Conservation (phyloP, 2,329 filamentous ascomycete genomes). For the Graphilbum sp. region DNA sequence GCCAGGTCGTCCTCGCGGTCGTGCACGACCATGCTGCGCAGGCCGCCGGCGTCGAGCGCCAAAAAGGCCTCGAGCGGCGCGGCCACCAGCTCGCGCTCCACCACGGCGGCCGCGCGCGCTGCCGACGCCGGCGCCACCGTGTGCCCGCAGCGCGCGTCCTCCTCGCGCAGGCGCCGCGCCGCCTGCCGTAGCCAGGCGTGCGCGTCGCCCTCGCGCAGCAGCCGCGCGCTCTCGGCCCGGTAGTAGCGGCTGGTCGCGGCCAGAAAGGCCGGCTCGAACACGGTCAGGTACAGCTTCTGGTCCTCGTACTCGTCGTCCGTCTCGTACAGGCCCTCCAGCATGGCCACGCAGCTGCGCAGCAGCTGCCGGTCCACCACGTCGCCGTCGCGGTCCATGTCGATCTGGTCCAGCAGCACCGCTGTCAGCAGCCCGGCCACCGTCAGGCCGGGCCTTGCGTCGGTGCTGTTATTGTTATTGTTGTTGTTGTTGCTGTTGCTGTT, state of each 20-base stretch:
- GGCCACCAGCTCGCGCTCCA: slow-evolving; percentile 67
- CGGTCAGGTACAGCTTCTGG: slow-evolving; percentile 67
- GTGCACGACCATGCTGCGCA: slow-evolving; percentile 83
- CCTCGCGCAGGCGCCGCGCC: slow-evolving; percentile 58
- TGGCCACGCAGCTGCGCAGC: slow-evolving; percentile 68
- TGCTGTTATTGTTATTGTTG: too few species aligned
- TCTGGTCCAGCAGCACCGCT: slow-evolving; percentile 76
- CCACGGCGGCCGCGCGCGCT: slow-evolving; percentile 56
- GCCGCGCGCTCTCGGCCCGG: slow-evolving; percentile 50
- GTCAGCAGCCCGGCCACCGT: too few species aligned
- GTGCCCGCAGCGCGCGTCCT: slow-evolving; percentile 66
- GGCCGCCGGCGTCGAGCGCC: slow-evolving; percentile 66
- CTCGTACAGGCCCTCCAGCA: slow-evolving; percentile 82
- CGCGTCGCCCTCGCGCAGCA: slow-evolving; percentile 67
- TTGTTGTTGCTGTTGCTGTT: too few species aligned
- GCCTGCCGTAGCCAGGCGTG: slow-evolving; percentile 68
- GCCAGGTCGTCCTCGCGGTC: slow-evolving; percentile 62
- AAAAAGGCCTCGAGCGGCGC: slow-evolving; percentile 69
- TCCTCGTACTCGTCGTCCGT: slow-evolving; percentile 60
- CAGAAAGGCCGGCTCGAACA: slow-evolving; percentile 69
- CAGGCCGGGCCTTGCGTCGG: too few species aligned
- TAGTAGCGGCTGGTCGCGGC: slow-evolving; percentile 60
- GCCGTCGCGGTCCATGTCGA: slow-evolving; percentile 81
- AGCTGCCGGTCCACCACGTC: slow-evolving; percentile 74
- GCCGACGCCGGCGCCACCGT: slow-evolving; percentile 60